Percentiles rank a stretch among this genome's conserved stretches.
Evolutionary conservation across 768 basidiomycete genomes (phyloP).

Genomic region (Rhizopogon sp.): DNA sequence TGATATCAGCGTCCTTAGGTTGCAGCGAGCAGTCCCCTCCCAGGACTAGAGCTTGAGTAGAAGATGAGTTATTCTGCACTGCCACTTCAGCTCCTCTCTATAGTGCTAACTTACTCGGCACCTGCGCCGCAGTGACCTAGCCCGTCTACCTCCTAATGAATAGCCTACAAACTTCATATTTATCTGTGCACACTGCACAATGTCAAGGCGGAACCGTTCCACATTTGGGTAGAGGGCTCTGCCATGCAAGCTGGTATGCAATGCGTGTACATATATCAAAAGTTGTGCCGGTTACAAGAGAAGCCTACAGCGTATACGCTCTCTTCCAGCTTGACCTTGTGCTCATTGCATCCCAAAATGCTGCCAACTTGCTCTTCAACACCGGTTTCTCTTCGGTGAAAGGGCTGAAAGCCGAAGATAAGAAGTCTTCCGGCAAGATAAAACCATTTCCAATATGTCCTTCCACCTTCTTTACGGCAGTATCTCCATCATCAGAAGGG

Average conservation of each 20-base stretch:
- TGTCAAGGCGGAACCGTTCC: no score
- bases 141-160: no score
- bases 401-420: conserved; percentile 7
- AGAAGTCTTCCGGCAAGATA: conserved; percentile 38
- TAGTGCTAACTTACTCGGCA: no score
- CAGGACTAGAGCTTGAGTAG: neutral
- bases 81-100: neutral
- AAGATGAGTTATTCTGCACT: neutral
- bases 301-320: conserved; percentile 35
- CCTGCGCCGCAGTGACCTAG: no score
- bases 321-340: conserved; percentile 68
- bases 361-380: conserved; percentile 49
- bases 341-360: conserved; percentile 69
- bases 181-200: no score
- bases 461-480: conserved; percentile 48
- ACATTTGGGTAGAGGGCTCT: no score
- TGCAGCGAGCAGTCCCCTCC: neutral
- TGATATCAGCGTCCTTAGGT: neutral
- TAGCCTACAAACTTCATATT: no score
- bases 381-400: conserved; percentile 20
- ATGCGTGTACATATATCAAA: neutral
- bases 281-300: neutral
- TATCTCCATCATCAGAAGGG: conserved; percentile 44
- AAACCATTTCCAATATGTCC: conserved; percentile 43
- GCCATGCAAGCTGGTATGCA: no score